Evolutionary conservation across 2,329 filamentous ascomycete species (phyloP).

Genomic region (Cercospora canescens): DNA sequence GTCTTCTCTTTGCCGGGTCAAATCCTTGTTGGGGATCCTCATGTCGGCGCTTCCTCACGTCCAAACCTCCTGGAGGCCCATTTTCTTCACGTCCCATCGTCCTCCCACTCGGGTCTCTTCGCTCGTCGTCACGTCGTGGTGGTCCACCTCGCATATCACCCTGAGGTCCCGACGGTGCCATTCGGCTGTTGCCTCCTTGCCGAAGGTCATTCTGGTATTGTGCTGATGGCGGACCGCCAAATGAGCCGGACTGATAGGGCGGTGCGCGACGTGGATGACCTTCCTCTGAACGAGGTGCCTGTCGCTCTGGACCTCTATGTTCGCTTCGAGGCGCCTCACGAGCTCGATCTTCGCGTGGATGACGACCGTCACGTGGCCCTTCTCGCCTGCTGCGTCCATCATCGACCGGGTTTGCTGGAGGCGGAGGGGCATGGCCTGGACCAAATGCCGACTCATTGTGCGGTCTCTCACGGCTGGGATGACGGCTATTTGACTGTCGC

Average conservation of each 20-base stretch:
- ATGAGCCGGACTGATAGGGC: conserved; percentile 14
- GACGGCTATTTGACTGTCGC: conserved; percentile 29
- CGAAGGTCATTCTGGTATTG: conserved; percentile 27
- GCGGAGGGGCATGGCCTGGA: conserved; percentile 16
- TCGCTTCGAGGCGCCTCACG: conserved; percentile 19
- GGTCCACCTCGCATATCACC: conserved; percentile 24
- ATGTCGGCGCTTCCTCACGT: conserved; percentile 32
- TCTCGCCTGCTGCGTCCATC: conserved; percentile 27
- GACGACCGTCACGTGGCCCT: conserved; percentile 28
- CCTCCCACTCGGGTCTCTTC: conserved; percentile 19
- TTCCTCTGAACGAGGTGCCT: conserved; percentile 18
- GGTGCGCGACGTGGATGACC: conserved; percentile 20
- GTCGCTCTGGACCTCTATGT: conserved; percentile 9
- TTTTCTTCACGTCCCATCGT: conserved; percentile 21
- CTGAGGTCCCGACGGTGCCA: conserved; percentile 14
- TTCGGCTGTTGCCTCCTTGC: conserved; percentile 21
- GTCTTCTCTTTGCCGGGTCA: conserved; percentile 28
- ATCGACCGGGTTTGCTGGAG: conserved; percentile 25
- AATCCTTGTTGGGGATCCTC: conserved; percentile 28
- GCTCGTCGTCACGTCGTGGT: conserved; percentile 25
- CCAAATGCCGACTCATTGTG: conserved; percentile 19
- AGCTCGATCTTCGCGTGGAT: conserved; percentile 22
- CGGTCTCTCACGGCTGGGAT: conserved; percentile 30
- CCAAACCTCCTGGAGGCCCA: conserved; percentile 9
- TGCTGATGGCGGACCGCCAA: conserved; percentile 13